These are phyloP conservation scores for Myxozyma neglecta DNA, from an alignment of 805 yeast genomes.

Conservation along the genomic window DNA sequence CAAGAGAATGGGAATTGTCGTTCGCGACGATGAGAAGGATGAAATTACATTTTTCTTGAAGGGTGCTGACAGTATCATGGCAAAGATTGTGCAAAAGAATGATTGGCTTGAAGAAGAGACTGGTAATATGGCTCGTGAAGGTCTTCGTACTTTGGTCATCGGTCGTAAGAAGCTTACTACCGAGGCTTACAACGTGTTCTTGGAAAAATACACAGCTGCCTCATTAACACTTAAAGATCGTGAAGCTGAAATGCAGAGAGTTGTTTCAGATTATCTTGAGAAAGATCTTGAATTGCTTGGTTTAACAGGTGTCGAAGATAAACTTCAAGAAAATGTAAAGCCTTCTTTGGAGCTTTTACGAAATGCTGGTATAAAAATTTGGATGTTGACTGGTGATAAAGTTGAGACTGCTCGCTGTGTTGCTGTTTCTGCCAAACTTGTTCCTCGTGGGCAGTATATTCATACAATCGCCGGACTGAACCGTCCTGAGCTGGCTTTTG, in stretches of 20 bases:
- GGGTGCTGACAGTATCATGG: slow-evolving; percentile 97
- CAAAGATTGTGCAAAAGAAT: slow-evolving; percentile 71
- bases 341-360: slow-evolving; percentile 86
- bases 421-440: slow-evolving; percentile 90
- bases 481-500: slow-evolving; percentile 65
- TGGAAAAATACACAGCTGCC: slow-evolving; percentile 66
- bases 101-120: slow-evolving; percentile 99
- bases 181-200: slow-evolving; percentile 61
- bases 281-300: slow-evolving; percentile 83
- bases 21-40: slow-evolving; percentile 59
- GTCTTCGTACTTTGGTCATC: slow-evolving; percentile 88
- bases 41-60: slow-evolving; percentile 85
- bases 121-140: slow-evolving; percentile 97
- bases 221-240: slow-evolving; percentile 76
- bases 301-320: slow-evolving; percentile 96
- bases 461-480: slow-evolving; percentile 74
- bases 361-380: slow-evolving; percentile 94
- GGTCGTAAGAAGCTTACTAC: slow-evolving; percentile 73
- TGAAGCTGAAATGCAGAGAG: slow-evolving; percentile 69
- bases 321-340: slow-evolving; percentile 86
- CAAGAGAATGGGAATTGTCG: slow-evolving; percentile 92
- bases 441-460: slow-evolving; percentile 89
- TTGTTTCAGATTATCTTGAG: slow-evolving; percentile 70
- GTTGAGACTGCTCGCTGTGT: slow-evolving; percentile 98
- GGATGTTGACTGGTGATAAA: slow-evolving; percentile 99